Evolutionary conservation across 768 basidiomycete genomes (phyloP).

Genomic region (Cubamyces lactineus): DNA sequence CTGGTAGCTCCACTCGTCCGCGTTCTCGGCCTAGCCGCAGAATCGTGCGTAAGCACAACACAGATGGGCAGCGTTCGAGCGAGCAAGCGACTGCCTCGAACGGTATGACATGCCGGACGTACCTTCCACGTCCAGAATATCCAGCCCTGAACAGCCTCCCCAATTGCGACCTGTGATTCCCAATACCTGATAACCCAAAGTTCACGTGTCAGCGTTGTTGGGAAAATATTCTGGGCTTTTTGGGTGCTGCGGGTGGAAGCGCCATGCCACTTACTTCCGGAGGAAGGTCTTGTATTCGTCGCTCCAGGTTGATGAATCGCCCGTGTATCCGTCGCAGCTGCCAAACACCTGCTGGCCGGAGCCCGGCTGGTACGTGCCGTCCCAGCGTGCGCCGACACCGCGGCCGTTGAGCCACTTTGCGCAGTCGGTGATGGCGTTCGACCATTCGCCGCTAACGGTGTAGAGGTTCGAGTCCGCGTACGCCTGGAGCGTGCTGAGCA

Average conservation of each 20-base stretch:
- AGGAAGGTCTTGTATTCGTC: conserved; percentile 64
- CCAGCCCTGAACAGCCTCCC: conserved; percentile 74
- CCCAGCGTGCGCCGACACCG: conserved; percentile 71
- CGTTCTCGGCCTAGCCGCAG: conserved; percentile 55
- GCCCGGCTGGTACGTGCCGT: conserved; percentile 54
- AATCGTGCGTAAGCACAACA: not conserved
- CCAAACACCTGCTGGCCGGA: conserved; percentile 55
- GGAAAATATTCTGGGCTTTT: too few species aligned
- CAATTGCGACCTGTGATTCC: conserved; percentile 78
- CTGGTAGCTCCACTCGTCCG: conserved; percentile 79
- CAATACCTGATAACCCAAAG: conserved; percentile 54
- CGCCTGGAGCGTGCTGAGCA: conserved; percentile 45
- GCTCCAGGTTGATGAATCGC: conserved; percentile 59
- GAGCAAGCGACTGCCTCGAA: not conserved
- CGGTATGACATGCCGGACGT: conserved; percentile 18
- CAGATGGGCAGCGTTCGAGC: not conserved
- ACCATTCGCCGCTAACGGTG: conserved; percentile 84
- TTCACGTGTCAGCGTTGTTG: not conserved
- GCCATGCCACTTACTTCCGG: conserved; percentile 50
- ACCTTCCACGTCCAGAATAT: conserved; percentile 84
- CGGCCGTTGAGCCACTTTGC: conserved; percentile 81
- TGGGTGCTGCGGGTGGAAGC: not conserved
- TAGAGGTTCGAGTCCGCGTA: conserved; percentile 62
- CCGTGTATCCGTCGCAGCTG: conserved; percentile 65
- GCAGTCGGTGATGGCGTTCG: conserved; percentile 73